Conservation (phyloP, 2,329 filamentous ascomycete species). For the Stagonosporopsis rhizophila region DNA sequence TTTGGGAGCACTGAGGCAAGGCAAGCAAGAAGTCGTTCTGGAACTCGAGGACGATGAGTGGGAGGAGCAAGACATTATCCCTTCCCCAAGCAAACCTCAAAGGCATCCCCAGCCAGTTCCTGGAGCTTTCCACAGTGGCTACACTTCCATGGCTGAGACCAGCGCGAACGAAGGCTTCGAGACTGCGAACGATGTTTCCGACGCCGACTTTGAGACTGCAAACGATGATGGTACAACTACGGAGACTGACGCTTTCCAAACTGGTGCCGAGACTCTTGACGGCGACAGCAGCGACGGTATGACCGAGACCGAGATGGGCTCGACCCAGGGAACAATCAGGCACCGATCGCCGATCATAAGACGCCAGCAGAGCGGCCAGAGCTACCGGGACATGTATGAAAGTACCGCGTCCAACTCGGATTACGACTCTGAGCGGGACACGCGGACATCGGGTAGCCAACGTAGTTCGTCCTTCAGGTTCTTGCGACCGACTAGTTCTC, state of each 20-base stretch:
- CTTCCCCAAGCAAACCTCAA: conserved; percentile 59
- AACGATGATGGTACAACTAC: conserved; percentile 76
- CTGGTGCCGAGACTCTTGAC: conserved; percentile 76
- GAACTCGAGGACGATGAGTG: conserved; percentile 77
- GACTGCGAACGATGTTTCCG: conserved; percentile 75
- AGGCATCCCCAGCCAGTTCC: conserved; percentile 35
- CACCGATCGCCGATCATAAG: conserved; percentile 56
- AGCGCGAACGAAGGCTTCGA: conserved; percentile 73
- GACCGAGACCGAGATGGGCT: conserved; percentile 80
- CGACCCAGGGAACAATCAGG: conserved; percentile 29
- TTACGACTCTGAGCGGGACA: conserved; percentile 70
- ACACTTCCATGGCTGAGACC: conserved; percentile 45
- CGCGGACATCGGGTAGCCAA: conserved; percentile 67
- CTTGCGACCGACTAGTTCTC: conserved; percentile 67
- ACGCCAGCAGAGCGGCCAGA: conserved; percentile 49
- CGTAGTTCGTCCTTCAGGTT: conserved; percentile 74
- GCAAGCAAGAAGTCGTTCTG: conserved; percentile 76
- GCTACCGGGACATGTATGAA: conserved; percentile 73
- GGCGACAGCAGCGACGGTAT: conserved; percentile 78
- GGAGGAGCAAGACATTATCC: conserved; percentile 76
- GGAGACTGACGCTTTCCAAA: conserved; percentile 95
- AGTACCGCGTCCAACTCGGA: conserved; percentile 90
- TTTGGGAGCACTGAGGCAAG: conserved; percentile 76
- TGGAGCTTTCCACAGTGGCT: conserved; percentile 41
- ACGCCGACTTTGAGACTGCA: conserved; percentile 72